Evolutionary conservation across 139 green algal species (phyloP).

Genomic region (Chlamydomonas incerta): DNA sequence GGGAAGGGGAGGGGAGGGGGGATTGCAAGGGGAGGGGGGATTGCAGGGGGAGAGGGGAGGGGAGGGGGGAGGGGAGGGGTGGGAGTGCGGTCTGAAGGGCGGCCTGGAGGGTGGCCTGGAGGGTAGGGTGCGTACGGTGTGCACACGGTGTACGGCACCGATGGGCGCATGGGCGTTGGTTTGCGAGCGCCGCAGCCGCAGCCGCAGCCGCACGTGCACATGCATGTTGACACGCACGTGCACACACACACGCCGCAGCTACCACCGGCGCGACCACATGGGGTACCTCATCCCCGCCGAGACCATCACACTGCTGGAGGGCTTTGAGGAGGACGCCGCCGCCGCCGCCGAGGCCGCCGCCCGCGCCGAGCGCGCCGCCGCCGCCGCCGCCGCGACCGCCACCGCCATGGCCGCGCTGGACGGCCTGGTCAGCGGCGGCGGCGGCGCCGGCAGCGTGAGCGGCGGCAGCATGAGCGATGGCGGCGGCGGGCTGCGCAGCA

Average conservation of each 20-base stretch:
- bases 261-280: constrained; percentile 68
- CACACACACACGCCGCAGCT: no score
- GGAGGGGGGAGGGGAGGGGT: not conserved
- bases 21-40: no score
- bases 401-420: not conserved
- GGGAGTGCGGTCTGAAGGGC: no score
- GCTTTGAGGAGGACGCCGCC: constrained; percentile 61
- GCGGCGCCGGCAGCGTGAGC: no score
- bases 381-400: not conserved
- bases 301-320: constrained; percentile 68
- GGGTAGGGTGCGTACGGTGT: no score
- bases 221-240: no score
- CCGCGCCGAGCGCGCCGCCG: not conserved
- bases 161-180: no score
- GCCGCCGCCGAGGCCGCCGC: not conserved
- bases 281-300: constrained; percentile 60
- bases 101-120: no score
- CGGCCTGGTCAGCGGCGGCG: not conserved
- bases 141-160: no score
- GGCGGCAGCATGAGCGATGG: no score
- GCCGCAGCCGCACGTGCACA: no score
- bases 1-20: not conserved
- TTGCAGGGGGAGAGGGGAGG: not conserved
- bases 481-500: not conserved
- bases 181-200: no score